These are phyloP conservation scores for Hanseniaspora nectarophila DNA, from an alignment of 805 yeast species.

Conservation along the genomic window DNA sequence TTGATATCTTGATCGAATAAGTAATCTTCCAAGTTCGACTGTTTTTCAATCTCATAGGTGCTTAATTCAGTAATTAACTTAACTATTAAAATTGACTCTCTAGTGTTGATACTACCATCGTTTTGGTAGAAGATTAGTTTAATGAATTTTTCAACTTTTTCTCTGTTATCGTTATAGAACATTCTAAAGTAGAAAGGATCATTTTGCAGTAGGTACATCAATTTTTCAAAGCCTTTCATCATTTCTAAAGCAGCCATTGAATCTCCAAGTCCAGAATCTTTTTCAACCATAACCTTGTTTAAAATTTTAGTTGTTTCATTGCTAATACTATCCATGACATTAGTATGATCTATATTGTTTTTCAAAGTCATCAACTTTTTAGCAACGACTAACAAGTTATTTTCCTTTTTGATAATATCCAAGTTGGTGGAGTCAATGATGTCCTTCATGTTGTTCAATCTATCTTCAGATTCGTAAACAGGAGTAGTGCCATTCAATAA, in stretches of 20 bases:
- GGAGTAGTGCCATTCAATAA: constrained; percentile 59
- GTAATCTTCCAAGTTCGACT: constrained; percentile 21
- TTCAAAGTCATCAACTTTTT: constrained; percentile 66
- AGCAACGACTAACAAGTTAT: constrained; percentile 62
- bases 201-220: constrained; percentile 74
- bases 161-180: constrained; percentile 34
- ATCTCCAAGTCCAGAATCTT: constrained; percentile 7
- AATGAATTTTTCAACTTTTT: constrained; percentile 23
- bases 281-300: constrained; percentile 12
- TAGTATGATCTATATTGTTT: constrained; percentile 44
- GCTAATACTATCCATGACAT: constrained; percentile 1
- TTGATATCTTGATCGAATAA: constrained; percentile 22
- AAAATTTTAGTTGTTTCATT: constrained; percentile 14
- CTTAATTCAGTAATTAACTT: constrained; percentile 43
- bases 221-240: constrained; percentile 42
- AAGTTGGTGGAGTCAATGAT: constrained; percentile 58
- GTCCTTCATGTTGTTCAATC: constrained; percentile 54
- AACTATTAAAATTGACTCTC: constrained; percentile 63
- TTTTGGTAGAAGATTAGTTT: constrained; percentile 25
- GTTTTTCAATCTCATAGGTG: constrained; percentile 31
- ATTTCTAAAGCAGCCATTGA: constrained; percentile 3
- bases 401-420: constrained; percentile 59
- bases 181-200: constrained; percentile 61
- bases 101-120: constrained; percentile 26
- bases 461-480: constrained; percentile 66